Evolutionary conservation across 2,329 filamentous ascomycete genomes (phyloP).

Genomic region (Fusarium oxysporum): DNA sequence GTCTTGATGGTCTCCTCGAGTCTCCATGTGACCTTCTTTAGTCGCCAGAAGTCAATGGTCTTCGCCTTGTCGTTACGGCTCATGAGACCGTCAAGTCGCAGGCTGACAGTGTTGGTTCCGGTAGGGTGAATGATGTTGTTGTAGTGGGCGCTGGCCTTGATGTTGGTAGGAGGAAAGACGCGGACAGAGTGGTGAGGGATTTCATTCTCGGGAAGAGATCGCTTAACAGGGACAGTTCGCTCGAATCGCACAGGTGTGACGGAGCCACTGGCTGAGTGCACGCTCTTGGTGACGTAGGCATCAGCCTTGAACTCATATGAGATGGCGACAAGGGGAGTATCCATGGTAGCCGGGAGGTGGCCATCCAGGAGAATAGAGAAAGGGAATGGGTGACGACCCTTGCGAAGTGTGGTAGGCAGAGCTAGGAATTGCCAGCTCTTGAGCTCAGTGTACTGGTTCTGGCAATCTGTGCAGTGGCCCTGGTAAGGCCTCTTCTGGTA

Average conservation of each 20-base stretch:
- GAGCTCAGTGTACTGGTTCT: constrained; percentile 76
- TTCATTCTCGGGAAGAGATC: constrained; percentile 79
- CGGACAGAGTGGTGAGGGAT: constrained; percentile 89
- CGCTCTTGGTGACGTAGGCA: constrained; percentile 69
- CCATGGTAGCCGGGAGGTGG: constrained; percentile 84
- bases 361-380: constrained; percentile 90
- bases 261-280: constrained; percentile 49
- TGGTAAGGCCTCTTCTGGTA: constrained; percentile 86
- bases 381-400: constrained; percentile 79
- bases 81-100: constrained; percentile 88
- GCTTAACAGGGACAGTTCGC: constrained; percentile 78
- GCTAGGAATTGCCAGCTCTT: constrained; percentile 83
- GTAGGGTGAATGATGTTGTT: constrained; percentile 88
- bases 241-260: constrained; percentile 71
- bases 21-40: constrained; percentile 92
- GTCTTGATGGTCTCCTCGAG: constrained; percentile 89
- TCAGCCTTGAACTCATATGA: constrained; percentile 82
- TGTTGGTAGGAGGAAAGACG: constrained; percentile 95
- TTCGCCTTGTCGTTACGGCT: constrained; percentile 75
- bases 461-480: constrained; percentile 82
- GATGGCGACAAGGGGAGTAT: constrained; percentile 77
- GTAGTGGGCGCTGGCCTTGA: constrained; percentile 86
- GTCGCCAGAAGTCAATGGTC: constrained; percentile 83
- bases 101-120: constrained; percentile 80
- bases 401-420: constrained; percentile 61